phyloP scores from a whole-genome alignment of 140 eudicot genomes.

The Ambrosia hybrid region DNA sequence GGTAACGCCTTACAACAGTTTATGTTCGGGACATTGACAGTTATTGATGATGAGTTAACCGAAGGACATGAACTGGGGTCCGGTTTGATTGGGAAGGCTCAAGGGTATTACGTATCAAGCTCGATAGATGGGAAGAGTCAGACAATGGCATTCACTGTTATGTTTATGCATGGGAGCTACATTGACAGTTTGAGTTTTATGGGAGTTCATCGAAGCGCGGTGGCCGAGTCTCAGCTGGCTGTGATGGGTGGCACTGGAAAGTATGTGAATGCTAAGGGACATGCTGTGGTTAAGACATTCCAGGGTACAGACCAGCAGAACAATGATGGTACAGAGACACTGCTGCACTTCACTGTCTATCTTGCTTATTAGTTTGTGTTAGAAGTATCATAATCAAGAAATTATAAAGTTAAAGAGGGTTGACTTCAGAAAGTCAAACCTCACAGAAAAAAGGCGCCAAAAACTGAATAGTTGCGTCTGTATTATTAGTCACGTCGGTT shows the following conservation, averaged over 20 bases:
- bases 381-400: too few relatives aligned
- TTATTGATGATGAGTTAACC: conserved; percentile 73
- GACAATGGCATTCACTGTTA: conserved; percentile 74
- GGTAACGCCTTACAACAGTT: conserved; percentile 68
- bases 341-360: conserved; percentile 58
- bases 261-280: conserved; percentile 82
- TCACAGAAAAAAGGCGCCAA: too few relatives aligned
- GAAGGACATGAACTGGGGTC: conserved; percentile 77
- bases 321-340: conserved; percentile 78
- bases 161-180: conserved; percentile 59
- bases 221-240: conserved; percentile 67
- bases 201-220: conserved; percentile 68
- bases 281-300: conserved; percentile 53
- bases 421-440: too few relatives aligned
- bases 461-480: too few relatives aligned
- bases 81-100: conserved; percentile 73
- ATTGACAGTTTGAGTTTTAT: conserved; percentile 62
- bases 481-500: too few relatives aligned
- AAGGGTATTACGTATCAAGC: conserved; percentile 72
- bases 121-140: conserved; percentile 68
- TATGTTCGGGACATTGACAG: conserved; percentile 92
- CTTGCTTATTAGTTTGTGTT: conserved; percentile 60
- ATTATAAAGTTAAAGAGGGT: too few relatives aligned
- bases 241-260: conserved; percentile 88
- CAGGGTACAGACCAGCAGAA: conserved; percentile 49